These are phyloP conservation scores for Colletotrichum musicola DNA, from an alignment of 2,329 filamentous ascomycete species.

Conservation along the genomic window DNA sequence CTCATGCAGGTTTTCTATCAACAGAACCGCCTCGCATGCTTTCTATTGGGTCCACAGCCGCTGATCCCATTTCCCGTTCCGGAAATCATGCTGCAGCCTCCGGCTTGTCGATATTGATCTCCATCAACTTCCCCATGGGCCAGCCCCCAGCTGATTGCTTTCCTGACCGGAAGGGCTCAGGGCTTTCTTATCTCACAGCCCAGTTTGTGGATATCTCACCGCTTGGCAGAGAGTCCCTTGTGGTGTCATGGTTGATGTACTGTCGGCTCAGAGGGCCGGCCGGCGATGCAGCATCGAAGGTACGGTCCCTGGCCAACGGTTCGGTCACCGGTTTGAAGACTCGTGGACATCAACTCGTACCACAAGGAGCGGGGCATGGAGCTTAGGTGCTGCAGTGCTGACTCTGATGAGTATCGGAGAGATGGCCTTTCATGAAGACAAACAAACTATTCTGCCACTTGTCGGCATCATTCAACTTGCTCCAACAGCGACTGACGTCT, in stretches of 20 bases:
- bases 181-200: not conserved
- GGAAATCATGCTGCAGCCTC: constrained; percentile 1
- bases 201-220: not conserved
- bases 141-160: not conserved
- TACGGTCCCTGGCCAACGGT: not conserved
- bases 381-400: no score
- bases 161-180: not conserved
- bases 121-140: not conserved
- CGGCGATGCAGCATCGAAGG: not conserved
- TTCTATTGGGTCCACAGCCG: not conserved
- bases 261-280: constrained; percentile 3
- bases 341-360: no score
- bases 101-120: constrained; percentile 1
- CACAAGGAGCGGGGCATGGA: no score
- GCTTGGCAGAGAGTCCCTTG: not conserved
- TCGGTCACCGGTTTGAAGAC: not conserved
- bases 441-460: no score
- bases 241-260: not conserved
- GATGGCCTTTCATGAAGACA: no score
- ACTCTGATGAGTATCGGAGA: no score
- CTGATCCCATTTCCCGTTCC: not conserved
- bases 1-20: not conserved
- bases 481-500: no score
- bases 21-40: not conserved
- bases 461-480: no score